Percentiles rank a stretch among this genome's conserved stretches.
phyloP scores from a whole-genome alignment of 257 asterid species.

The Mitragyna speciosa region DNA sequence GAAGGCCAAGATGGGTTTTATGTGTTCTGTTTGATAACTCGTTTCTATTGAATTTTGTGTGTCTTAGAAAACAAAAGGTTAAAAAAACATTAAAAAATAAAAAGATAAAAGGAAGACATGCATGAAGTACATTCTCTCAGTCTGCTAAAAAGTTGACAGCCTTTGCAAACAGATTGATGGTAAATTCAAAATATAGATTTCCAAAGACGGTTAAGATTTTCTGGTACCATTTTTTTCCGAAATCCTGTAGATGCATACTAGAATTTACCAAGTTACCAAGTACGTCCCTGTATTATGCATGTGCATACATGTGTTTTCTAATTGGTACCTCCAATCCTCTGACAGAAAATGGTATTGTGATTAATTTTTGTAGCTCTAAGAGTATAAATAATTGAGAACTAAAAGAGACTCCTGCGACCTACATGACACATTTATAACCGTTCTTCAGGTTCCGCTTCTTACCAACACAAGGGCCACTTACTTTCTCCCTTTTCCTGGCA shows the following conservation, averaged over 20 bases:
- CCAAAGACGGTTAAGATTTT: not conserved
- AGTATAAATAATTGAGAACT: not conserved
- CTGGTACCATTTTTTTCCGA: not conserved
- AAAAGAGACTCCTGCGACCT: not conserved
- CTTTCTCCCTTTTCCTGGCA: conserved; percentile 30
- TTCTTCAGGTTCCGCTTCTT: conserved; percentile 43
- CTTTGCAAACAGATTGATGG: not conserved
- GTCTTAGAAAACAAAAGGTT: not conserved
- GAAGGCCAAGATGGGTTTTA: not conserved
- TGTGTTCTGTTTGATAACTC: not conserved
- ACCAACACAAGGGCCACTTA: conserved; percentile 61
- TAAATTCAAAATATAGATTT: too few relatives aligned
- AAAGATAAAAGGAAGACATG: conserved; percentile 31
- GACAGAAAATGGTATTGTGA: conserved; percentile 40
- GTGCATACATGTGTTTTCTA: not conserved
- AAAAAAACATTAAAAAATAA: too few relatives aligned
- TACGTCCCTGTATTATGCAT: not conserved
- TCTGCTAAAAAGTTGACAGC: conserved; percentile 18
- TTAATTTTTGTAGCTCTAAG: not conserved
- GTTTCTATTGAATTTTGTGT: not conserved
- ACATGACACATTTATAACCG: not conserved
- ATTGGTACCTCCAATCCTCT: conserved; percentile 23
- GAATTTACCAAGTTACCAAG: not conserved
- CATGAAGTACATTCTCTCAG: conserved; percentile 39
- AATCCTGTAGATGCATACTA: not conserved